Base-by-base conservation (phyloP, 2,329 filamentous ascomycete genomes). In the Endoconidiophora laricicola region DNA sequence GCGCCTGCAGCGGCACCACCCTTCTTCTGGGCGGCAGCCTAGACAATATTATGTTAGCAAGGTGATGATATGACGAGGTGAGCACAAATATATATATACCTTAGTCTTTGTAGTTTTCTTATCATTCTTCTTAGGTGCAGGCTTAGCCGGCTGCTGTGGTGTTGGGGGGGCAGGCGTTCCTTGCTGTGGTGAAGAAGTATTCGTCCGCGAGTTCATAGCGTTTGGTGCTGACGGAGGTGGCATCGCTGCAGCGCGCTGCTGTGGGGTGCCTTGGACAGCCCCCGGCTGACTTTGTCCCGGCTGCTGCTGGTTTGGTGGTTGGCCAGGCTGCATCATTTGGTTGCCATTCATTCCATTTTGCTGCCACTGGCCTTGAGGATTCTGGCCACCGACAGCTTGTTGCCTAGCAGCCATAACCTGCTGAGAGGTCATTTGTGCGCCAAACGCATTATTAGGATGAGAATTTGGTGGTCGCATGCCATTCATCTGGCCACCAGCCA, bases 61-160 rank as follows among this genome's bases (percentile, higher is more conserved):
- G 38, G 38, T 16, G 33, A 37, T 9, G 12, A 29, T 9, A 45
- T 14, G 24, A 3, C 16, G 9, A 23, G n/a, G 16, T 18, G 16
- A 18, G 12, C 14, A 24, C 12, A 18, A 14, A 1, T 10, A 29
- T 5, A 52, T 16, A 22, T 40, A 50, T 73, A 84, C 81, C 78
- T 86, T 85, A 52, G 66, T 69, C 63, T 81, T 83, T 4, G 74
- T 69, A 54, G 69, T 72, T 64, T 81, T 81, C 4, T 66, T 68
- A 29, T 79, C 77, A 69, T 86, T 84, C 73, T 90, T 90, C 64
- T 86, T 87, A 1, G 83, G 81, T 33, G 76, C 79, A 3, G 81
- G 65, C 68, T 90, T 90, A 60, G 79, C 81, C 1, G 69, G 63
- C 60, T 86, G 82, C 47, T 77, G 79, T 1, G 85, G 85, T 3